Base-by-base conservation (phyloP, 176 grass and related monocot genomes). In the Aegilops sharonensis region DNA sequence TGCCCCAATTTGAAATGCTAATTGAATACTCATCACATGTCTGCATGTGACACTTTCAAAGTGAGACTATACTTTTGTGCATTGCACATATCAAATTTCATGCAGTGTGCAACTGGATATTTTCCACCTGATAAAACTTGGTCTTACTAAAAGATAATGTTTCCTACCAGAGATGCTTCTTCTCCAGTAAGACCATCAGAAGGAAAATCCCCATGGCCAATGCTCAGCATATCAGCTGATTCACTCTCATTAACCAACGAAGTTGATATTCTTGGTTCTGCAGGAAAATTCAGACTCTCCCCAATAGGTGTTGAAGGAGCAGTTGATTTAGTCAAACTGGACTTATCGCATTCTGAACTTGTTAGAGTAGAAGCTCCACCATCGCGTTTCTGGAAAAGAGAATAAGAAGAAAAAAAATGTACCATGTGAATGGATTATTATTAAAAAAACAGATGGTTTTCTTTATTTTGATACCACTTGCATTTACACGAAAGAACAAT, bases 341-440 rank as follows among this genome's bases (percentile, higher is more conserved):
- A 95, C 73, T 95, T 95, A 50, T 95, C 94, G 71, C 94, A 91
- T 89, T 95, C 94, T 71, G 94, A 95, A 87, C 89, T 95, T 80
- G 91, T 84, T 72, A 95, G 68, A 65, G 87, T 89, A 87, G 86
- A 89, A 86, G 84, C 79, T 68, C 88, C 86, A 67, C 86, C 80
- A 61, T 95, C 94, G 61, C 94, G 91, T 89, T 95, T 93, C 91
- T 93, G 86, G 42, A 86, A 79, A 79, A 75, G 40, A 84, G 39
- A 64, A 72, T 35, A 17, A 42, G 27, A 57, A 13, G 66, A 40
- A 29, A 14, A 66, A 40, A 29, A 88, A 64, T 83, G 47, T 32
- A 83, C 6, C 30, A 45, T 5, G 68, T 72, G 2, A 25, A 82
- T 69, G 59, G 35, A 77, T 86, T 78, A 27, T 32, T 59, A 21